Percentiles rank a stretch among this genome's conserved stretches.
Evolutionary conservation across 306 rosid species (phyloP).

Genomic region (Vigna radiata): DNA sequence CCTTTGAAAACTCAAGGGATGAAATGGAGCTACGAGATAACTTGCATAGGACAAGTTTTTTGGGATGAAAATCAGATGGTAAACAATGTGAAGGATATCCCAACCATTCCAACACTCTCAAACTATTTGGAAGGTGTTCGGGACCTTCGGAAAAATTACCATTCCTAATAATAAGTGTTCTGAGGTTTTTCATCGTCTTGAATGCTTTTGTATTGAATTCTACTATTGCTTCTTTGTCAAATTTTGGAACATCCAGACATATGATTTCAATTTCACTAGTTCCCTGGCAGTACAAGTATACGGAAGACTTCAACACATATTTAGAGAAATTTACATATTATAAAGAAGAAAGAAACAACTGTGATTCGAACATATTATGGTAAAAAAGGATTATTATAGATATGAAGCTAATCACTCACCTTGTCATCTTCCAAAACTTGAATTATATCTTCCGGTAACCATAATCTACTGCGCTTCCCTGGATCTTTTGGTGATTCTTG

Average conservation of each 20-base stretch:
- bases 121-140: background rate
- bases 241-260: background rate
- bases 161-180: too few relatives aligned
- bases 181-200: background rate
- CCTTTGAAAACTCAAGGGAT: background rate
- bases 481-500: background rate
- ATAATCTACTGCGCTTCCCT: background rate
- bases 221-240: background rate
- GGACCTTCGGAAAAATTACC: background rate
- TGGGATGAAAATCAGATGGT: too few relatives aligned
- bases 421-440: background rate
- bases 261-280: background rate
- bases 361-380: background rate
- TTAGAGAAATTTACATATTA: too few relatives aligned
- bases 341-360: too few relatives aligned
- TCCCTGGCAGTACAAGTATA: background rate
- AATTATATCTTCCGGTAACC: background rate
- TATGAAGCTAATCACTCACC: background rate
- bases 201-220: background rate
- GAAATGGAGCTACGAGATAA: background rate
- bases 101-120: too few relatives aligned
- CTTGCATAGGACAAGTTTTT: too few relatives aligned
- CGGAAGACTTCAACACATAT: background rate
- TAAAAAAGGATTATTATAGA: too few relatives aligned
- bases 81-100: too few relatives aligned